Base-by-base conservation (phyloP, 1,284 basidiomycete species). In the Ustilago tritici region DNA sequence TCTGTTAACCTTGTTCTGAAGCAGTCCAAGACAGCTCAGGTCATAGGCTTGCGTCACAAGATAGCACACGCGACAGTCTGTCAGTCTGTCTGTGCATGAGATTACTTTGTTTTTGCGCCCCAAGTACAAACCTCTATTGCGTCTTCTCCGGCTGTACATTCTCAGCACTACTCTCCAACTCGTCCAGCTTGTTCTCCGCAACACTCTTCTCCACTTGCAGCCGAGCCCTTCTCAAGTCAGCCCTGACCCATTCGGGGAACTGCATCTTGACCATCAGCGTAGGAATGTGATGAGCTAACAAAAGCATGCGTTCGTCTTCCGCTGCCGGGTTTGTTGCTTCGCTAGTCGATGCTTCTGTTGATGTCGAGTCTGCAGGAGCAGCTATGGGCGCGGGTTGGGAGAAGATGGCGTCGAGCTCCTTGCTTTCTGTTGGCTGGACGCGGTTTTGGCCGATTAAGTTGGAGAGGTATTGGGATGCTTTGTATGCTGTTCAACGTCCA, bases 391-490 rank as follows among this genome's bases (percentile, higher is more conserved):
- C n/a, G 28, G 56, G 38, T 28, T 65, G 61, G 2, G 64, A 36
- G 43, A 78, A 78, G 65, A 78, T 78, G 31, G 54, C 49, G 40
- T 83, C 83, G 17, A 84, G 65, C 31, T 78, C 67, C 23, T 66
- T 57, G 61, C 76, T 77, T 23, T 83, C 70, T 43, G 70, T 75
- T 1, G 82, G 76, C 8, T 72, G 68, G 14, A 85, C 66, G 23
- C 76, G 68, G 23, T 79, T 54, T 23, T 77, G 73, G 12, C 62
- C 43, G 52, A 84, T 72, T 19, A 83, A 60, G 17, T 56, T 56
- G 4, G 76, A 71, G 31, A 81, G 70, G 61, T 81, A 82, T 31
- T 70, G 56, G 4, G 75, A 82, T 4, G 83, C 79, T 62, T 76
- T 69, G 66, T 78, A 83, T 28, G 83, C 83, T 79, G 76, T 54